Percentiles rank a stretch among this genome's conserved stretches.
phyloP scores from a whole-genome alignment of 1,139 yeast genomes.

The Spathaspora sp. region DNA sequence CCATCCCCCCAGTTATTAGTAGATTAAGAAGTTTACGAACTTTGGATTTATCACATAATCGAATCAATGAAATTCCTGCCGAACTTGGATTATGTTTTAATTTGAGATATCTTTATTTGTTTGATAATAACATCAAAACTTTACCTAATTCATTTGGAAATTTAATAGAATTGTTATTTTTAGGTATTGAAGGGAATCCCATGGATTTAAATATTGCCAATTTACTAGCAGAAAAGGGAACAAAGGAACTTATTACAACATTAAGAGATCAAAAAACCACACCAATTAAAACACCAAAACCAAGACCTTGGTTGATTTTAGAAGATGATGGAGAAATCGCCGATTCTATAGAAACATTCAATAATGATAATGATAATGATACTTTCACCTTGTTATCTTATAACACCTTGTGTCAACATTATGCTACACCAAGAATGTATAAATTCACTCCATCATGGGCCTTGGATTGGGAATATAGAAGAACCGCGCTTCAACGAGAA shows the following conservation, averaged over 20 bases:
- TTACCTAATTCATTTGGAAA: conserved; percentile 87
- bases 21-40: conserved; percentile 74
- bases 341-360: conserved; percentile 34
- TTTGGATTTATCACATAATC: conserved; percentile 81
- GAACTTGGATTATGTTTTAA: conserved; percentile 84
- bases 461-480: conserved; percentile 89
- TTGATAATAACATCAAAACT: conserved; percentile 76
- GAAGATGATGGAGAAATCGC: conserved; percentile 73
- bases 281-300: conserved; percentile 59
- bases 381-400: conserved; percentile 79
- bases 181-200: conserved; percentile 95
- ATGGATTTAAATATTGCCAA: conserved; percentile 64
- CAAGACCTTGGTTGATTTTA: conserved; percentile 79
- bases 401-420: conserved; percentile 92
- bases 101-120: conserved; percentile 77
- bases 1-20: conserved; percentile 68
- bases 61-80: conserved; percentile 66
- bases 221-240: conserved; percentile 77
- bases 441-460: conserved; percentile 98
- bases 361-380: conserved; percentile 23
- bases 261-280: conserved; percentile 78
- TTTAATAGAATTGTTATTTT: conserved; percentile 76
- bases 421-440: conserved; percentile 90
- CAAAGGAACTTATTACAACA: conserved; percentile 75
- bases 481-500: conserved; percentile 71